phyloP scores from a whole-genome alignment of 139 green algal species.

The Closterium sp. region DNA sequence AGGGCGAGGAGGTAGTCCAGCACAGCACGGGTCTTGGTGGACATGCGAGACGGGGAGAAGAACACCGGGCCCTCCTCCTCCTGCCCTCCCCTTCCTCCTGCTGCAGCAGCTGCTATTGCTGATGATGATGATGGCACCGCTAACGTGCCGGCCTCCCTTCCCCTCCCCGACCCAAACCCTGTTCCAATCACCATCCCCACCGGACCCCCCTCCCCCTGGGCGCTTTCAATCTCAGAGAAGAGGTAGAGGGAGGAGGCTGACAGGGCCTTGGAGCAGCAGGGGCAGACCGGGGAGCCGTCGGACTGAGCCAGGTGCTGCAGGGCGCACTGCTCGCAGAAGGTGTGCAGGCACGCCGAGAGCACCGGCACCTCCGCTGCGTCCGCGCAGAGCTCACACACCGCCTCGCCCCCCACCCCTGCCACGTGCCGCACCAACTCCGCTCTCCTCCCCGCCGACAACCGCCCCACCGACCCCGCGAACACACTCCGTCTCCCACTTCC shows the following conservation, averaged over 20 bases:
- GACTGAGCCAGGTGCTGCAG: neutral
- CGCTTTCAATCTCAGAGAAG: neutral
- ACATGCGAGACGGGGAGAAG: neutral
- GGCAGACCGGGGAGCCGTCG: neutral
- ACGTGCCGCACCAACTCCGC: neutral
- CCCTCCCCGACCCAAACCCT: neutral
- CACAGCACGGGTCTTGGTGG: neutral
- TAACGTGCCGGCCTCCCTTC: neutral
- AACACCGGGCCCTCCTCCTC: neutral
- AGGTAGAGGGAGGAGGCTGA: conserved; percentile 2
- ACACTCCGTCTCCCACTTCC: neutral
- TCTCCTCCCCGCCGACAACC: neutral
- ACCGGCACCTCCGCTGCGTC: neutral
- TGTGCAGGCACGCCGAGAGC: conserved; percentile 65
- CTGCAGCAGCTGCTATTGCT: neutral
- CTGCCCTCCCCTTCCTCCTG: neutral
- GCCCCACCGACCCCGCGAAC: neutral
- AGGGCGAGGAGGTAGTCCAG: neutral
- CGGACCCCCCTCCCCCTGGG: neutral
- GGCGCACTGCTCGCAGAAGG: conserved; percentile 70
- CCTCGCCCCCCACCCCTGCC: neutral
- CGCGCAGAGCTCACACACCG: neutral
- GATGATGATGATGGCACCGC: neutral
- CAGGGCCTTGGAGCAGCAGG: conserved; percentile 13
- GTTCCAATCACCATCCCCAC: neutral